Evolutionary conservation across 2,329 filamentous ascomycete genomes (phyloP).

Genomic region (Diatrype stigma): DNA sequence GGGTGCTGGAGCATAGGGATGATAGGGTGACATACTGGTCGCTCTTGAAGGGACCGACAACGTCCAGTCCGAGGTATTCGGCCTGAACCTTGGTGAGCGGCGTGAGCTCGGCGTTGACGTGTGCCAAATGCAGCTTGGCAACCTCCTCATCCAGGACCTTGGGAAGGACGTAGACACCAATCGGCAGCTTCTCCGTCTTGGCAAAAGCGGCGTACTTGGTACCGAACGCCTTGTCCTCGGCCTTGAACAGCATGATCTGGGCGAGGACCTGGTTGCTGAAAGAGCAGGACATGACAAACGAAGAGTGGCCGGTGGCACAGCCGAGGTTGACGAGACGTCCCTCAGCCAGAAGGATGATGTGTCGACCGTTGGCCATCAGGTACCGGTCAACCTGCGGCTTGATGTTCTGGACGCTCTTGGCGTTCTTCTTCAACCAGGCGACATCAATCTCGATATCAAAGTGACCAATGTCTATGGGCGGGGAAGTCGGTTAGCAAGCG

Average conservation of each 20-base stretch:
- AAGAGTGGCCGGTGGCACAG: slow-evolving; percentile 98
- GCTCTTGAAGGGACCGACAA: slow-evolving; percentile 92
- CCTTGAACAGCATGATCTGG: slow-evolving; percentile 98
- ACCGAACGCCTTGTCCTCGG: slow-evolving; percentile 77
- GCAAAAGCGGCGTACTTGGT: slow-evolving; percentile 96
- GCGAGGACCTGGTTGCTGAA: slow-evolving; percentile 99
- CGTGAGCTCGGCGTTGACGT: slow-evolving; percentile 93
- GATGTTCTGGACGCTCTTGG: slow-evolving; percentile 92
- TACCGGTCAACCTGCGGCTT: slow-evolving; percentile 99
- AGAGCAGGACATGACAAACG: slow-evolving; percentile 99
- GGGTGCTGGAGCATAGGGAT: not conserved
- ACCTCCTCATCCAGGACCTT: slow-evolving; percentile 99
- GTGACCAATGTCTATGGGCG: slow-evolving; percentile 81
- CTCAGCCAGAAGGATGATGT: slow-evolving; percentile 98
- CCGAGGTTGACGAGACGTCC: slow-evolving; percentile 99
- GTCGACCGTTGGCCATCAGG: slow-evolving; percentile 86
- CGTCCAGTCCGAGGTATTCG: slow-evolving; percentile 85
- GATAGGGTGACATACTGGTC: slow-evolving; percentile 64
- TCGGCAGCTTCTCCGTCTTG: slow-evolving; percentile 82
- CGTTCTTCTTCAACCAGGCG: slow-evolving; percentile 98
- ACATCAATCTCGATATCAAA: slow-evolving; percentile 99
- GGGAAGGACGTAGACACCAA: slow-evolving; percentile 93
- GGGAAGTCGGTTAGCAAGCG: slow-evolving; percentile 11
- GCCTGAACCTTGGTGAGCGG: slow-evolving; percentile 81
- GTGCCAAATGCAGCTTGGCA: slow-evolving; percentile 84